phyloP scores from a whole-genome alignment of 495 filamentous ascomycete genomes.

The Podospora pseudocomata region DNA sequence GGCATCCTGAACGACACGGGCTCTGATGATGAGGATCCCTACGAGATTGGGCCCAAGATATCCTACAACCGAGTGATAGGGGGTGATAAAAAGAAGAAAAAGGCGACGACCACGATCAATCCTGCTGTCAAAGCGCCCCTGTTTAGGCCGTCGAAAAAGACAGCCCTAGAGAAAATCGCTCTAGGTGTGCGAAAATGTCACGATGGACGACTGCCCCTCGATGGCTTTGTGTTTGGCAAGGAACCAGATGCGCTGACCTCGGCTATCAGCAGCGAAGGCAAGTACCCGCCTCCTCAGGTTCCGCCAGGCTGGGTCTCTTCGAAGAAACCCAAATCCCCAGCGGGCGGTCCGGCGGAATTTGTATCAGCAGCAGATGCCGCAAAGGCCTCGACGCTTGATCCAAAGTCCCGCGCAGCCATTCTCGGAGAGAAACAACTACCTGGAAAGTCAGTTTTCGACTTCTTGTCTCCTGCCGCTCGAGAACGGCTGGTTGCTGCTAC shows the following conservation, averaged over 20 bases:
- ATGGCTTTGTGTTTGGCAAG: constrained; percentile 75
- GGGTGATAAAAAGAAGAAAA: constrained; percentile 81
- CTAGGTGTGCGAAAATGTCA: constrained; percentile 72
- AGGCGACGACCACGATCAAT: constrained; percentile 51
- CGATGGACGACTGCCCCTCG: constrained; percentile 80
- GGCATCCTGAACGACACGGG: constrained; percentile 91
- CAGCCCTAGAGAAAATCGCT: constrained; percentile 51
- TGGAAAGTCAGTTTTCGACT: constrained; percentile 94
- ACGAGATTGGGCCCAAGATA: constrained; percentile 85
- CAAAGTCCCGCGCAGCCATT: constrained; percentile 72
- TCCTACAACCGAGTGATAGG: constrained; percentile 85
- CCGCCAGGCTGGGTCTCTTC: constrained; percentile 74
- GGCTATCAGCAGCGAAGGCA: constrained; percentile 53
- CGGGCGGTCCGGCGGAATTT: constrained; percentile 35
- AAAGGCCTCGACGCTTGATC: constrained; percentile 70
- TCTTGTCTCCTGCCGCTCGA: constrained; percentile 75
- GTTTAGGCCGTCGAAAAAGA: constrained; percentile 71
- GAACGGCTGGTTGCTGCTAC: constrained; percentile 72
- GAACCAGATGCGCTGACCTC: constrained; percentile 50
- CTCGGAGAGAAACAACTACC: constrained; percentile 80
- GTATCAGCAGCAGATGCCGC: constrained; percentile 71
- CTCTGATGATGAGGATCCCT: constrained; percentile 96
- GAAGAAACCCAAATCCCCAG: constrained; percentile 45
- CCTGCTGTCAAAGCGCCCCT: constrained; percentile 64
- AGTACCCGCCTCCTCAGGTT: constrained; percentile 70